Conservation (phyloP, 225 moss, liverwort and hornwort species). For the Sphagnum tenellum region DNA sequence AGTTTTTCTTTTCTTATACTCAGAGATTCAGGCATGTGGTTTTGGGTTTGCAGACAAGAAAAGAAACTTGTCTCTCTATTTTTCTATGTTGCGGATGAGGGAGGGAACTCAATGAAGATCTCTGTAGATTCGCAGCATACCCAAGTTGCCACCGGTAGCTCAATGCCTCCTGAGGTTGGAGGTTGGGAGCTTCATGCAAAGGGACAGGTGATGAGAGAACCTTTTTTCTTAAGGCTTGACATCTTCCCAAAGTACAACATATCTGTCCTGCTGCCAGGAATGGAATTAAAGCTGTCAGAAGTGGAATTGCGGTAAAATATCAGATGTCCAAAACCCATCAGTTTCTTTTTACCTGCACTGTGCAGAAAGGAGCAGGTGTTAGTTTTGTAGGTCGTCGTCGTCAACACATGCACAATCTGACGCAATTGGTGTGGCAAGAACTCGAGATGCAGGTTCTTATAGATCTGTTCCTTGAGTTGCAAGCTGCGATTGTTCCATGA, state of each 20-base stretch:
- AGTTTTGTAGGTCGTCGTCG: slow-evolving; percentile 72
- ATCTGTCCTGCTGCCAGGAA: too few species aligned
- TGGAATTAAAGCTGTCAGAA: too few species aligned
- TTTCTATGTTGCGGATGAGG: slow-evolving; percentile 84
- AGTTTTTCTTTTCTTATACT: too few species aligned
- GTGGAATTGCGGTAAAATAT: too few species aligned
- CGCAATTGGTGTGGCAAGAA: slow-evolving; percentile 54
- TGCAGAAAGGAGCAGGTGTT: slow-evolving; percentile 33
- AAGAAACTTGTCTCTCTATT: slow-evolving; percentile 48
- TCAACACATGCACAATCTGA: slow-evolving; percentile 70
- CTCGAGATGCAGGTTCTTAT: slow-evolving; percentile 49
- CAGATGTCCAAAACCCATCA: too few species aligned
- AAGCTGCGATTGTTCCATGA: too few species aligned
- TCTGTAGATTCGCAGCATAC: slow-evolving; percentile 38
- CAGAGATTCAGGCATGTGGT: neutral
- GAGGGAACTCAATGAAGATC: slow-evolving; percentile 36
- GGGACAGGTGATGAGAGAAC: slow-evolving; percentile 34
- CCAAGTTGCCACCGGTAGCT: slow-evolving; percentile 65
- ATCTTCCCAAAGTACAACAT: too few species aligned
- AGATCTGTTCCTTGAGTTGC: too few species aligned
- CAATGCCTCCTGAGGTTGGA: slow-evolving; percentile 40
- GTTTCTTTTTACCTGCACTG: neutral
- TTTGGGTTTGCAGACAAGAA: slow-evolving; percentile 29
- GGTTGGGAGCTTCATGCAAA: slow-evolving; percentile 75
- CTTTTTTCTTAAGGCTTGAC: too few species aligned